Conservation (phyloP, 208 protist genomes). For the Acanthamoeba castellanii region DNA sequence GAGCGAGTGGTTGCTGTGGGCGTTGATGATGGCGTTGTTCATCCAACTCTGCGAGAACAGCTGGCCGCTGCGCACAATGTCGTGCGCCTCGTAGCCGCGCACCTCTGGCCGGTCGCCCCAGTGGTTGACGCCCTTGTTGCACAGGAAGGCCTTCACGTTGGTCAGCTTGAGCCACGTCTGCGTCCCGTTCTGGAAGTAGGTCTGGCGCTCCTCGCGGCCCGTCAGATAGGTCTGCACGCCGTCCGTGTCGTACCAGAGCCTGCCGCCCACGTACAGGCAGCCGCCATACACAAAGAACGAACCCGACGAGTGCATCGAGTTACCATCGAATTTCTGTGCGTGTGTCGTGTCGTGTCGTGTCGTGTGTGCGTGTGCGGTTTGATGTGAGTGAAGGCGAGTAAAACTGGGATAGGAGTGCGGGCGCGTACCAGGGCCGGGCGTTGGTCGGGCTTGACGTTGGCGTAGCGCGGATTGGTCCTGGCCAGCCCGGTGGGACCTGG, state of each 20-base stretch:
- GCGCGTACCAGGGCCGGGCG: too few relatives aligned
- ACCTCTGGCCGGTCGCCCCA: neutral
- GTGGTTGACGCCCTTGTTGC: neutral
- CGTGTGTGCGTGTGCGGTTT: neutral
- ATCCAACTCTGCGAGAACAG: neutral
- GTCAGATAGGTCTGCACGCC: neutral
- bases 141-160: neutral
- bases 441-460: too few relatives aligned
- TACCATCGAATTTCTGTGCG: neutral
- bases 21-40: neutral
- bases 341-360: too few relatives aligned
- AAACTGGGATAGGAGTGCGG: too few relatives aligned
- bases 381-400: neutral
- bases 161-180: neutral
- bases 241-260: neutral
- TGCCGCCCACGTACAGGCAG: neutral
- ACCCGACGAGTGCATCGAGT: neutral
- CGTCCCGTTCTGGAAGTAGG: neutral
- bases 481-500: constrained; percentile 63
- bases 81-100: neutral
- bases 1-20: neutral
- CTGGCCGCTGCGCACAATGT: neutral
- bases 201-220: neutral
- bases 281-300: neutral
- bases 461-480: too few relatives aligned